A percentile compares a stretch with the other conserved stretches of the same genome.
These are phyloP conservation scores for Torulaspora delbrueckii DNA, from an alignment of 805 yeast species.

Conservation along the genomic window DNA sequence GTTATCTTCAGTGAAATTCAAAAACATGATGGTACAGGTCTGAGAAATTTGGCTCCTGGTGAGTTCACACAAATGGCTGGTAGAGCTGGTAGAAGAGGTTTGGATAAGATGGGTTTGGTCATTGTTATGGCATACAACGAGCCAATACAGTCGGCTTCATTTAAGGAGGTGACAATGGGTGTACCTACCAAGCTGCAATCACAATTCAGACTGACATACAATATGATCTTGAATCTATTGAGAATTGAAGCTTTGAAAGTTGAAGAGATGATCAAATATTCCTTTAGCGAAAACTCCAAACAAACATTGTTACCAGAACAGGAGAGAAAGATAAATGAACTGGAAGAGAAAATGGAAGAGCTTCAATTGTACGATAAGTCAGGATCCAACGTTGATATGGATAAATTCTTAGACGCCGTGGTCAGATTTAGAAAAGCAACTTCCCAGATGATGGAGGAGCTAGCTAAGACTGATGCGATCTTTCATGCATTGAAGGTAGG, in stretches of 20 bases:
- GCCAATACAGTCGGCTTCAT: constrained; percentile 51
- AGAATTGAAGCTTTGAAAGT: constrained; percentile 92
- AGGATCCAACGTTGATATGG: constrained; percentile 41
- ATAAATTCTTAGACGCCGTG: constrained; percentile 42
- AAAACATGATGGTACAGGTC: constrained; percentile 84
- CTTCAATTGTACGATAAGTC: constrained; percentile 36
- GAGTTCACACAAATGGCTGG: constrained; percentile 99
- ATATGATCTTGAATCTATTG: constrained; percentile 86
- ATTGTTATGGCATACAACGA: constrained; percentile 79
- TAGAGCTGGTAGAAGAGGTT: constrained; percentile 96
- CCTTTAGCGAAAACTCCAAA: constrained; percentile 85
- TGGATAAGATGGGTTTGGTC: constrained; percentile 91
- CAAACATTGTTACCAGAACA: constrained; percentile 86
- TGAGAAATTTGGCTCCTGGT: constrained; percentile 84
- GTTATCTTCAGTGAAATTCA: constrained; percentile 82
- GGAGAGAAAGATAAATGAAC: constrained; percentile 54
- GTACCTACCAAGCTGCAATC: constrained; percentile 84
- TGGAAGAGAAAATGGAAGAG: constrained; percentile 44
- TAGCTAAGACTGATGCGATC: constrained; percentile 45
- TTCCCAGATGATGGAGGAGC: constrained; percentile 43
- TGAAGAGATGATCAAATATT: constrained; percentile 97
- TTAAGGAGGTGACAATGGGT: constrained; percentile 82
- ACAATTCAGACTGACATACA: constrained; percentile 91
- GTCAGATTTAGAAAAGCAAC: constrained; percentile 44
- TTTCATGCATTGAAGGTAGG: constrained; percentile 50